phyloP scores from a whole-genome alignment of 345 rosid species.

The Populus pruinosa region DNA sequence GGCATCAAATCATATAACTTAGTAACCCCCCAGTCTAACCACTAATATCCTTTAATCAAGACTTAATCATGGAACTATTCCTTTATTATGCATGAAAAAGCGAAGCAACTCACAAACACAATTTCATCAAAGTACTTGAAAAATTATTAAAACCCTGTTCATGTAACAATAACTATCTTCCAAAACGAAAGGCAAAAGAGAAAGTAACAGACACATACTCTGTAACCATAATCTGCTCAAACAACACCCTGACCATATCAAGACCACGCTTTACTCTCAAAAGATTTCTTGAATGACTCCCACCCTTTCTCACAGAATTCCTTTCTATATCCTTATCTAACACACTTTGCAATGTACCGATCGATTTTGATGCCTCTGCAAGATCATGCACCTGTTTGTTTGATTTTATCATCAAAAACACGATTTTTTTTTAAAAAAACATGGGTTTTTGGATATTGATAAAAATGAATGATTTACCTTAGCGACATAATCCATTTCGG shows the following conservation, averaged over 20 bases:
- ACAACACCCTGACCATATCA: slow-evolving; percentile 88
- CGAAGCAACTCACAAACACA: not conserved
- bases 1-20: not conserved
- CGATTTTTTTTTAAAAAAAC: no score
- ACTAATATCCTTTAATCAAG: not conserved
- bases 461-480: slow-evolving; percentile 42
- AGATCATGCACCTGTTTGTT: slow-evolving; percentile 72
- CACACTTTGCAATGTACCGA: slow-evolving; percentile 47
- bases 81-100: not conserved
- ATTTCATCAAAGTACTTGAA: not conserved
- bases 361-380: slow-evolving; percentile 62
- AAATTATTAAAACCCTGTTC: not conserved
- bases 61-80: not conserved
- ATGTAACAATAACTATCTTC: not conserved
- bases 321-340: slow-evolving; percentile 55
- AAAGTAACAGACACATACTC: slow-evolving; percentile 40
- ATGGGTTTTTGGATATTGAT: not conserved
- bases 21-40: not conserved
- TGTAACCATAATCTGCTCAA: slow-evolving; percentile 63
- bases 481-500: slow-evolving; percentile 92
- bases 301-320: slow-evolving; percentile 57
- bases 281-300: slow-evolving; percentile 89
- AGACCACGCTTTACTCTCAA: slow-evolving; percentile 93
- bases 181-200: not conserved
- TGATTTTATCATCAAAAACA: not conserved